Conservation (phyloP, 179 eudicot species). For the Camellia oleifera region DNA sequence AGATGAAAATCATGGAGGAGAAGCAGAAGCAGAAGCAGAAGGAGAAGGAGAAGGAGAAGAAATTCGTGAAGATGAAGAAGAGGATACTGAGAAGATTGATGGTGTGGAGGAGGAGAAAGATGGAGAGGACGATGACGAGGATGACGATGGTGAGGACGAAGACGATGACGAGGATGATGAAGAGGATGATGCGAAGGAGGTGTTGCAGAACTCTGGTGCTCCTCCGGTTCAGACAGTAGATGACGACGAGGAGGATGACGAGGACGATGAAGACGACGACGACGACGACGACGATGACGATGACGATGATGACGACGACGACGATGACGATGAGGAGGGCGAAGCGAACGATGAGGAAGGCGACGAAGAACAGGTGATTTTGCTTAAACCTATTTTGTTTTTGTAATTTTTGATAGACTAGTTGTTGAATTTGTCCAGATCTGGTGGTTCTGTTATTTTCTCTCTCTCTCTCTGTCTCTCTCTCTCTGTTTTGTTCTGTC, state of each 20-base stretch:
- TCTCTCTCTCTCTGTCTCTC: neutral
- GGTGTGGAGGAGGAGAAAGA: slow-evolving; percentile 39
- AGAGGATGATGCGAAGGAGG: slow-evolving; percentile 30
- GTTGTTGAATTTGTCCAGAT: slow-evolving; percentile 12
- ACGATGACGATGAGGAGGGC: slow-evolving; percentile 20
- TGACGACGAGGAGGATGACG: slow-evolving; percentile 33
- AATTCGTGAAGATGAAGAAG: slow-evolving; percentile 36
- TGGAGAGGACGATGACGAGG: slow-evolving; percentile 39
- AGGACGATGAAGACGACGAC: slow-evolving; percentile 27
- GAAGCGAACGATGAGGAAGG: slow-evolving; percentile 20
- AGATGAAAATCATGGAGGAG: slow-evolving; percentile 34
- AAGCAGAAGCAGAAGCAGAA: slow-evolving; percentile 32
- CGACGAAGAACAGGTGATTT: slow-evolving; percentile 16
- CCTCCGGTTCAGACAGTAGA: slow-evolving; percentile 22
- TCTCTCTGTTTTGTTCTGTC: neutral
- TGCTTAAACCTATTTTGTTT: neutral
- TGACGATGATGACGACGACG: slow-evolving; percentile 29
- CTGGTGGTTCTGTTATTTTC: neutral
- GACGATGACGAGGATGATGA: slow-evolving; percentile 34
- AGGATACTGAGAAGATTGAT: slow-evolving; percentile 27
- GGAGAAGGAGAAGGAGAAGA: slow-evolving; percentile 35
- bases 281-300: slow-evolving; percentile 31
- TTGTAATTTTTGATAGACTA: neutral
- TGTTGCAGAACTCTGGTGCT: slow-evolving; percentile 23
- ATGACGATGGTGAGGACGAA: slow-evolving; percentile 42